Base-by-base conservation (phyloP, 2,329 filamentous ascomycete species). In the Aureobasidium lini region DNA sequence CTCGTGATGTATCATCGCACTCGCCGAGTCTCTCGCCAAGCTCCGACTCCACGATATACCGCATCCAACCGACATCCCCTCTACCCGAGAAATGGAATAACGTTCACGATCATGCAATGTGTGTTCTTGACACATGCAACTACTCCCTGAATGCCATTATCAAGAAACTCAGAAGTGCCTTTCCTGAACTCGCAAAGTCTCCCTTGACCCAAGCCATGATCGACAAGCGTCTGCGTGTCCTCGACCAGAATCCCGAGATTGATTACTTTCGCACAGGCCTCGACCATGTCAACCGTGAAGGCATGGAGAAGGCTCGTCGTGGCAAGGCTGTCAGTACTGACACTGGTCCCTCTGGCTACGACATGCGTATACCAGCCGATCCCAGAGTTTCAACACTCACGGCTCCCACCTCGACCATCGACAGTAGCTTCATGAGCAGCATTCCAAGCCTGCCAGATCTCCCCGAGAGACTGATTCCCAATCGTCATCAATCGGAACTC, bases 21-120 rank as follows among this genome's bases (percentile, higher is more conserved):
- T 31, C 47, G 4, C 13, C 40, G 15, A 29, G 13, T 7, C 10
- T 28, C 28, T 32, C 37, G 8, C 29, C 31, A 13, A 15, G 39
- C 15, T 34, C 4, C 15, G 18, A 39, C 6, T 10, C 16, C 2
- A 18, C 36, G 6, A 46, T 16, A 15, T 28, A 44, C 29, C 49
- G 50, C 32, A 31, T 61, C 9, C 59, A 43, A 4, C 42, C 50
- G 11, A 66, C 65, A 2, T 68, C 67, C 28, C 65, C 67, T 0
- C 61, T 73, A 1, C 71, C 71, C 8, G 43, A 56, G 8, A 53
- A 49, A 48, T 73, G 71, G 71, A 64, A 40, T 4, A 28, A 57
- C 2, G 56, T 66, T n/a, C 68, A 71, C 54, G 71, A 73, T 60
- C 65, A 65, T 44, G 67, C 66, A 11, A 71, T 73, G 57, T 73